Evolutionary conservation across 1,284 basidiomycete genomes (phyloP).

Genomic region (Fomitopsis betulina): DNA sequence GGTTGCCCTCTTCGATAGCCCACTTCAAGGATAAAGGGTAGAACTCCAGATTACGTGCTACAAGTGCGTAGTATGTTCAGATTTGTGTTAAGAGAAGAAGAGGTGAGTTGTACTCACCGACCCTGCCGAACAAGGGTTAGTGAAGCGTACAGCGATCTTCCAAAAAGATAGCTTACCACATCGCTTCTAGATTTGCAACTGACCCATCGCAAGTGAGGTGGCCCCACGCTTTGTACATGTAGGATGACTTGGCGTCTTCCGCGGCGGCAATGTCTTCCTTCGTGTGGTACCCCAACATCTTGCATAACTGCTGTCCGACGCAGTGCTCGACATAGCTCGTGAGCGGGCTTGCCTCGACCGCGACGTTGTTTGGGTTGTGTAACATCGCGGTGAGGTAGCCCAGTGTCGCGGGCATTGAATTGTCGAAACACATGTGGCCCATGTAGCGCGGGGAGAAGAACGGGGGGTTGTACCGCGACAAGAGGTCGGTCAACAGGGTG

Average conservation of each 20-base stretch:
- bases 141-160: no score
- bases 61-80: not conserved
- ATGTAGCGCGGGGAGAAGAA: conserved; percentile 40
- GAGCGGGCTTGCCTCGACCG: conserved; percentile 37
- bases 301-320: conserved; percentile 38
- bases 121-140: conserved; percentile 6
- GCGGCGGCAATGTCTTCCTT: conserved; percentile 1
- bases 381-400: conserved; percentile 35
- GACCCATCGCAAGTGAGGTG: conserved; percentile 42
- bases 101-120: conserved; percentile 10
- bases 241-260: conserved; percentile 3
- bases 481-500: conserved; percentile 13
- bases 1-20: conserved; percentile 26
- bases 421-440: conserved; percentile 38
- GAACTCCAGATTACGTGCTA: conserved; percentile 36
- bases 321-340: conserved; percentile 36
- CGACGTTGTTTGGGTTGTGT: conserved; percentile 42
- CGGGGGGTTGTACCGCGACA: conserved; percentile 30
- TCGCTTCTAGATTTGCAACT: conserved; percentile 43
- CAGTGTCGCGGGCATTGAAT: conserved; percentile 33
- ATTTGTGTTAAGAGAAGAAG: not conserved
- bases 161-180: conserved; percentile 30
- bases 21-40: conserved; percentile 32
- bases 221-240: conserved; percentile 31
- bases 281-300: conserved; percentile 34